phyloP scores from a whole-genome alignment of 73 alveolate genomes.

The Stentor roeselii region DNA sequence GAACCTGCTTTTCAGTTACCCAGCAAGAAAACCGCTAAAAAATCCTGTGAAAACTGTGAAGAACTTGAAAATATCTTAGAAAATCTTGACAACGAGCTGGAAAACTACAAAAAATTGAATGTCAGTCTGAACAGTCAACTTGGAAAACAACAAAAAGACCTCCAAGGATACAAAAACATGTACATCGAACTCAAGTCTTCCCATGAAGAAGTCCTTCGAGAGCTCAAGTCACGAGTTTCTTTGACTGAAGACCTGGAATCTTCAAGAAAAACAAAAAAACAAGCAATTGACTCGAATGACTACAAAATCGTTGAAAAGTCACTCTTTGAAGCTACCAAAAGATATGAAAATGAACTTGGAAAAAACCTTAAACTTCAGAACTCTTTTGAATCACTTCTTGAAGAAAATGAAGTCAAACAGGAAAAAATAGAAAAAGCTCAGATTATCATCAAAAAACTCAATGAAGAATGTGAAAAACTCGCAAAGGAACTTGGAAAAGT shows the following conservation, averaged over 20 bases:
- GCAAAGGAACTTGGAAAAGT: conserved; percentile 23
- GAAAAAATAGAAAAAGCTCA: conserved; percentile 25
- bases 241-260: neutral
- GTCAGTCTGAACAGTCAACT: neutral
- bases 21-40: neutral
- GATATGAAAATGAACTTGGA: neutral
- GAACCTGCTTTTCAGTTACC: neutral
- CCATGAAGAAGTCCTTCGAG: neutral
- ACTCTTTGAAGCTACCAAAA: neutral
- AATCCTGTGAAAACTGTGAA: neutral
- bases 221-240: neutral
- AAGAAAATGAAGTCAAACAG: neutral
- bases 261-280: neutral
- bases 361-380: neutral
- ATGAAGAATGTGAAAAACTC: conserved; percentile 26
- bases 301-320: neutral
- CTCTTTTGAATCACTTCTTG: neutral
- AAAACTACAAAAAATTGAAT: no score
- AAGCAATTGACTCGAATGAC: neutral
- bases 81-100: neutral
- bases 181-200: neutral
- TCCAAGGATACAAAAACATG: neutral
- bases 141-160: neutral
- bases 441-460: conserved; percentile 14
- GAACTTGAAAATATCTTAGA: neutral